These are phyloP conservation scores for Amoeboaphelidium protococcarum DNA, from an alignment of 371 early-diverging fungal genomes.

Conservation along the genomic window DNA sequence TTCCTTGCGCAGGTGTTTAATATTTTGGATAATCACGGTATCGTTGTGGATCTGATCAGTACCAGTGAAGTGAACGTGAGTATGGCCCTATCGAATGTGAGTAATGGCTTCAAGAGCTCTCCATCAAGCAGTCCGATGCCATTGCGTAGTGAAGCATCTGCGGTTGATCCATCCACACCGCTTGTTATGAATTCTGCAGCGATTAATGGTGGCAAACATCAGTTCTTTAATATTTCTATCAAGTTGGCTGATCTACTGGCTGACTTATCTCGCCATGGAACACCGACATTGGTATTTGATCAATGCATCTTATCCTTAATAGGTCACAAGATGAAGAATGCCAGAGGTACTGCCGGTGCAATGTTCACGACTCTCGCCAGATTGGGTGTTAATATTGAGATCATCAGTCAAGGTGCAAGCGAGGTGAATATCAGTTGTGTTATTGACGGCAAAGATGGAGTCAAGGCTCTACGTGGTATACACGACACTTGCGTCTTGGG, in stretches of 20 bases:
- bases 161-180: not conserved
- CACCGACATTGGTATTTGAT: conserved; percentile 60
- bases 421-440: conserved; percentile 96
- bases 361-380: conserved; percentile 78
- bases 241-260: not conserved
- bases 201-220: not conserved
- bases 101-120: conserved; percentile 23
- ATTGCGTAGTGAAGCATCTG: not conserved
- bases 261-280: conserved; percentile 22
- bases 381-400: conserved; percentile 80
- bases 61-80: conserved; percentile 87
- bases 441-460: conserved; percentile 38
- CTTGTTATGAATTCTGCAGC: not conserved
- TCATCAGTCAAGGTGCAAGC: conserved; percentile 89
- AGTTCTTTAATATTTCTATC: conserved; percentile 1
- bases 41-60: conserved; percentile 82
- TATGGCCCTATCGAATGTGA: conserved; percentile 55
- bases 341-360: conserved; percentile 75
- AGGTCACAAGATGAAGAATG: conserved; percentile 80
- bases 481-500: conserved; percentile 28
- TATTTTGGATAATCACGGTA: conserved; percentile 54
- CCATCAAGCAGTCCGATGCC: not conserved
- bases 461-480: conserved; percentile 51
- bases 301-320: conserved; percentile 84
- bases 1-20: conserved; percentile 82